Conservation (phyloP, 225 moss, liverwort and hornwort genomes). For the Marchantia paleacea region DNA sequence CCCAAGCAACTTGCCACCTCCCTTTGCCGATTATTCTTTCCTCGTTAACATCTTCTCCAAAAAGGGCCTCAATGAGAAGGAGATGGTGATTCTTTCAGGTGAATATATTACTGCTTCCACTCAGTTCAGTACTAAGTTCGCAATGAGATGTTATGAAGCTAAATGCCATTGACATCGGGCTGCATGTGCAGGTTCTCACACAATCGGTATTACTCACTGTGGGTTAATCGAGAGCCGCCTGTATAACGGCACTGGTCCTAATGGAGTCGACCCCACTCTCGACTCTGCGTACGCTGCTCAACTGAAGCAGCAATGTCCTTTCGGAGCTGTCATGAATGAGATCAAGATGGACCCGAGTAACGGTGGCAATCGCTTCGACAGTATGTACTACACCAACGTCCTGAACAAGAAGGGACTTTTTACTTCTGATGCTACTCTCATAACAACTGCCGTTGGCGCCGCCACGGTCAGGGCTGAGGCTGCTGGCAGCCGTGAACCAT, state of each 20-base stretch:
- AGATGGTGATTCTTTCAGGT: constrained; percentile 20
- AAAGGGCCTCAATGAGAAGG: not conserved
- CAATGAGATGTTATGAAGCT: not conserved
- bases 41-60: not conserved
- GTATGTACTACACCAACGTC: constrained; percentile 33
- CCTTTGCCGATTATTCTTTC: not conserved
- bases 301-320: constrained; percentile 36
- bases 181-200: constrained; percentile 38
- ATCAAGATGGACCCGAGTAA: constrained; percentile 18
- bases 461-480: not conserved
- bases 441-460: not conserved
- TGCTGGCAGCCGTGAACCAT: not conserved
- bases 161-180: not conserved
- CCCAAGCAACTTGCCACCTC: not conserved
- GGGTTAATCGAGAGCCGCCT: constrained; percentile 36
- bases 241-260: constrained; percentile 12
- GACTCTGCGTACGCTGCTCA: constrained; percentile 30
- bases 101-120: not conserved
- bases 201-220: constrained; percentile 47
- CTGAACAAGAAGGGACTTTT: constrained; percentile 29
- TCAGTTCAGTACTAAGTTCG: no score
- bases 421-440: constrained; percentile 26
- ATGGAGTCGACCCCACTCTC: constrained; percentile 24
- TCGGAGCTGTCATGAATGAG: not conserved
- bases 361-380: constrained; percentile 39